phyloP scores from a whole-genome alignment of 805 yeast species.

The Pichia cabralensis region DNA sequence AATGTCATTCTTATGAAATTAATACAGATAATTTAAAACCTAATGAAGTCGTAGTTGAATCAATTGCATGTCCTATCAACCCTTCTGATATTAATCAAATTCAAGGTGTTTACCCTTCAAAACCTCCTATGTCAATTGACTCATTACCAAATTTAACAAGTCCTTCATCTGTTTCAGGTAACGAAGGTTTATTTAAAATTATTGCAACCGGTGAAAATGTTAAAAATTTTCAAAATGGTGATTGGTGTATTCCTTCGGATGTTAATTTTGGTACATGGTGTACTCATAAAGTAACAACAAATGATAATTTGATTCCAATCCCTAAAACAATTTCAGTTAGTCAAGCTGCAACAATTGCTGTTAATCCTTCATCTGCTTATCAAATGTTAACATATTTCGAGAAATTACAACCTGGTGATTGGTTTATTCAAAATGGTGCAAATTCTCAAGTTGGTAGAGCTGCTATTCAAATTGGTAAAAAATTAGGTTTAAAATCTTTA shows the following conservation, averaged over 20 bases:
- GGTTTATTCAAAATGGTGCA: slow-evolving; percentile 96
- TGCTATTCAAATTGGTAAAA: slow-evolving; percentile 78
- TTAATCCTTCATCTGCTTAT: slow-evolving; percentile 89
- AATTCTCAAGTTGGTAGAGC: slow-evolving; percentile 90
- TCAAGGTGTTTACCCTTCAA: slow-evolving; percentile 79
- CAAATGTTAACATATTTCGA: slow-evolving; percentile 71
- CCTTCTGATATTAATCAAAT: slow-evolving; percentile 85
- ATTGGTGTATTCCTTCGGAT: slow-evolving; percentile 74
- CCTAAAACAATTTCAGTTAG: slow-evolving; percentile 42
- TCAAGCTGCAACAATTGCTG: slow-evolving; percentile 83
- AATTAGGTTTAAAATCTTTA: slow-evolving; percentile 72
- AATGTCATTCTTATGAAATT: slow-evolving; percentile 41
- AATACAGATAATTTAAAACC: slow-evolving; percentile 23
- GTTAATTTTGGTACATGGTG: slow-evolving; percentile 94
- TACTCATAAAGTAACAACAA: slow-evolving; percentile 52
- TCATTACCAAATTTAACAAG: slow-evolving; percentile 40
- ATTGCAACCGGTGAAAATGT: slow-evolving; percentile 56
- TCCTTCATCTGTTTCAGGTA: slow-evolving; percentile 82
- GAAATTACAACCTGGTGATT: slow-evolving; percentile 58
- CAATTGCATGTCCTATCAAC: slow-evolving; percentile 77
- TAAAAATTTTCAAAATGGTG: slow-evolving; percentile 47
- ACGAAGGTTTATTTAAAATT: slow-evolving; percentile 88
- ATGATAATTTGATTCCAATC: slow-evolving; percentile 45
- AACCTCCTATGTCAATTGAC: slow-evolving; percentile 46
- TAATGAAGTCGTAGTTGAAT: slow-evolving; percentile 47